Evolutionary conservation across 495 filamentous ascomycete species (phyloP), one percentile per base, ranked within the genome.

Genomic region (Hypomontagnella submonticulosa): DNA sequence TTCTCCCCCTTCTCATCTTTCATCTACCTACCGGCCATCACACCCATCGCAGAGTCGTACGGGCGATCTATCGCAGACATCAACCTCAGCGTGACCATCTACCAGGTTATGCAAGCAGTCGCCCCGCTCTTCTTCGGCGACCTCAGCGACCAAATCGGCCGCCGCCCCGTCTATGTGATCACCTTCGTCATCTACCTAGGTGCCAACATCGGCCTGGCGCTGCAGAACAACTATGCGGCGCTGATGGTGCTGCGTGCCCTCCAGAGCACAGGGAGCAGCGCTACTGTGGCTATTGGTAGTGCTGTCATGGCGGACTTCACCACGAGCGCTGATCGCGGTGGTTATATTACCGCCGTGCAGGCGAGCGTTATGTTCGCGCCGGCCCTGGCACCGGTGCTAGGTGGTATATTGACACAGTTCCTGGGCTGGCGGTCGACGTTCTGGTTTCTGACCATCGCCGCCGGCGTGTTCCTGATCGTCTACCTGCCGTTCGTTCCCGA

Each of bases 11-110:
- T 89, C 11, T 86, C 84, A 3, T 83, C 85, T 15, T 88, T 86
- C 64, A 89, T 90, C 48, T 91, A 91, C 72, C 86, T 89, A 61
- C 88, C 87, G 4, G 83, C 87, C 2, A 73, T 90, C 57, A 83
- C 80, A 4, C 74, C 77, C 3, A 56, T 87, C 10, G 73, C 82
- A 0, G 23, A 60, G 1, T 74, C 81, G 34, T 78, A 84, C 37
- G 50, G 80, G 23, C 77, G 83, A 8, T 84, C 84, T 3, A 63
- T 75, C 1, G 76, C 75, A 0, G 67, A 83, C 6, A 82, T 89
- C 61, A 88, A 88, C 64, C 73, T 89, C 20, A 83, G 80, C 3
- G 75, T 86, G 12, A 85, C 83, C 10, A 75, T 78, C 5, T 85
- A 83, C 38, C 75, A 80, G 75, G 77, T 85, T 44, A 74, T 85